Evolutionary conservation across 257 asterid species (phyloP).

Genomic region (Solanum ahanhuiri): DNA sequence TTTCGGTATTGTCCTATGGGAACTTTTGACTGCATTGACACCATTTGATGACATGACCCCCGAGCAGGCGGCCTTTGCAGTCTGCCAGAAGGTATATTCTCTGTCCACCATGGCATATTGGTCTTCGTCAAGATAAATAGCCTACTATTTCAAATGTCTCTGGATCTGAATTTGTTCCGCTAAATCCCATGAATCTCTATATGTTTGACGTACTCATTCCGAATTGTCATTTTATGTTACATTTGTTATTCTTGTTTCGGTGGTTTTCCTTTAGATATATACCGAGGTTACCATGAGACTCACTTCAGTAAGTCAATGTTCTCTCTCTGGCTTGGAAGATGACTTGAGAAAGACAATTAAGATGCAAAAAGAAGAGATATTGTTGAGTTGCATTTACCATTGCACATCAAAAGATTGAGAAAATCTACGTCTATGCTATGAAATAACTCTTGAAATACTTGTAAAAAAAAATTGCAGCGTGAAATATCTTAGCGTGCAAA

Average conservation of each 20-base stretch:
- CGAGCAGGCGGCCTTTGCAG: slow-evolving; percentile 97
- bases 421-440: not conserved
- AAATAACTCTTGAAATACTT: not conserved
- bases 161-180: not conserved
- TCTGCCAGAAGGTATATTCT: slow-evolving; percentile 81
- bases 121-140: not conserved
- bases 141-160: not conserved
- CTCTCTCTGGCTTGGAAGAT: not conserved
- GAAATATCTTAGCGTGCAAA: not conserved
- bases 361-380: not conserved
- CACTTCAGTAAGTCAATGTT: not conserved
- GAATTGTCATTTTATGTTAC: not conserved
- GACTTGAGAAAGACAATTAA: not conserved
- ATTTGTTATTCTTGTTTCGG: not conserved
- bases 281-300: not conserved
- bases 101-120: not conserved
- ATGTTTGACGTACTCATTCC: not conserved
- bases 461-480: not conserved
- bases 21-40: slow-evolving; percentile 80
- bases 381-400: not conserved
- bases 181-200: not conserved
- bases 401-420: not conserved
- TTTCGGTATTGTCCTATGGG: slow-evolving; percentile 87
- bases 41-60: slow-evolving; percentile 95
- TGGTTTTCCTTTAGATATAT: not conserved